These are phyloP conservation scores for Fusarium tuaranense DNA, from an alignment of 2,329 filamentous ascomycete species.

Conservation along the genomic window DNA sequence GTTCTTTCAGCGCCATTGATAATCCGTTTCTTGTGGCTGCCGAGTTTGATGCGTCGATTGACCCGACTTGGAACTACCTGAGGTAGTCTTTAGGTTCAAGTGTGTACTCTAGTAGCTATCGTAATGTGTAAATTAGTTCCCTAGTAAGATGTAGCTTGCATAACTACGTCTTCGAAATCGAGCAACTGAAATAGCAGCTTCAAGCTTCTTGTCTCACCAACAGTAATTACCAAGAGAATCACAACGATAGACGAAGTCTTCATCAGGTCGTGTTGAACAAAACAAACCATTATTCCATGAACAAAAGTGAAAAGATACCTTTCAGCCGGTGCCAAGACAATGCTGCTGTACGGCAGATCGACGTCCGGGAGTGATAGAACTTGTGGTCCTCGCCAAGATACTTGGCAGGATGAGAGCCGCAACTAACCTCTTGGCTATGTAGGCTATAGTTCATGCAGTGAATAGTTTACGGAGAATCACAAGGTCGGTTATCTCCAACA, in stretches of 20 bases:
- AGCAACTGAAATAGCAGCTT: not conserved
- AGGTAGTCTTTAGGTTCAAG: slow-evolving; percentile 13
- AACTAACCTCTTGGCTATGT: not conserved
- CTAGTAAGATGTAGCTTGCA: too few species aligned
- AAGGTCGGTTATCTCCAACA: too few species aligned
- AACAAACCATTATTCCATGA: too few species aligned
- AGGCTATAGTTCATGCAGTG: not conserved
- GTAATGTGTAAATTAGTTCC: not conserved
- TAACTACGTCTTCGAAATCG: not conserved
- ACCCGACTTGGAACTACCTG: slow-evolving; percentile 48
- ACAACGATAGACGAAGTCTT: too few species aligned
- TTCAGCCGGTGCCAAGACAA: too few species aligned
- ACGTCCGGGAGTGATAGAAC: too few species aligned
- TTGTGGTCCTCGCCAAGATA: not conserved
- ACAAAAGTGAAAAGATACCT: too few species aligned
- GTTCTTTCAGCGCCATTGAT: slow-evolving; percentile 49
- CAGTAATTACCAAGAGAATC: not conserved
- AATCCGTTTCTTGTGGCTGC: slow-evolving; percentile 49
- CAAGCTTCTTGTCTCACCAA: not conserved
- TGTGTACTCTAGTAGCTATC: not conserved
- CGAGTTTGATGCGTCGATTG: slow-evolving; percentile 48
- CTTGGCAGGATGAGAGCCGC: not conserved
- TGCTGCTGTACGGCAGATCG: too few species aligned
- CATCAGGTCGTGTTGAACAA: too few species aligned
- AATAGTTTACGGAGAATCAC: too few species aligned